Conservation (phyloP, 1,139 yeast genomes). For the Nakaseomyces nivariensis region DNA sequence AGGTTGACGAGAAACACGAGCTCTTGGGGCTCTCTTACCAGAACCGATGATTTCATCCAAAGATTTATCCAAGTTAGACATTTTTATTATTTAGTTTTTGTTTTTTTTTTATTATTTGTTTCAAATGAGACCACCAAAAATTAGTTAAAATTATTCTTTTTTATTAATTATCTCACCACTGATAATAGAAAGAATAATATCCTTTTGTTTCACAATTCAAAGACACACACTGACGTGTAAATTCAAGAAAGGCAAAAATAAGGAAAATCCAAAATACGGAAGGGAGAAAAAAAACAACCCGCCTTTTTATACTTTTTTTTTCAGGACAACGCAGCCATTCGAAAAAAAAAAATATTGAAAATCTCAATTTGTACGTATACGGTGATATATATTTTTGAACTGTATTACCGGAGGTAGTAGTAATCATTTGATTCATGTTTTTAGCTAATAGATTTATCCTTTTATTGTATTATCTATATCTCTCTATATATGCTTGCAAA, state of each 20-base stretch:
- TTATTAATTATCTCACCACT: neutral
- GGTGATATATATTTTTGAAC: too few species aligned
- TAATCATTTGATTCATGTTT: too few species aligned
- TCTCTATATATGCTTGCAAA: too few species aligned
- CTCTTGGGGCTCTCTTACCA: slow-evolving; percentile 35
- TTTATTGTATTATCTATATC: too few species aligned
- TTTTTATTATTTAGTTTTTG: slow-evolving; percentile 17
- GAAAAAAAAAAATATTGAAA: too few species aligned
- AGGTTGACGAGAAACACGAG: slow-evolving; percentile 25
- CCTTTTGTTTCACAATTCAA: neutral
- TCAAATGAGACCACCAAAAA: too few species aligned
- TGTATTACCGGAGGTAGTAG: too few species aligned
- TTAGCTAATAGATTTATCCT: too few species aligned
- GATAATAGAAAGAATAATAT: neutral
- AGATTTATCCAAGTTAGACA: slow-evolving; percentile 81
- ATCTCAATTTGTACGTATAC: too few species aligned
- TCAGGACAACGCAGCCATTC: neutral
- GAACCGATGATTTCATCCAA: slow-evolving; percentile 89
- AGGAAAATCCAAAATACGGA: neutral
- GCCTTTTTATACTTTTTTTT: slow-evolving; percentile 1
- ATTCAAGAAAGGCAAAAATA: too few species aligned
- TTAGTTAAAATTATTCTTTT: neutral
- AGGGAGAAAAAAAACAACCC: neutral
- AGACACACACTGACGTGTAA: too few species aligned
- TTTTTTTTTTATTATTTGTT: neutral